Percentiles rank a stretch among this genome's conserved stretches.
Evolutionary conservation across 2,329 filamentous ascomycete species (phyloP).

Genomic region (Ampelomyces quisqualis): DNA sequence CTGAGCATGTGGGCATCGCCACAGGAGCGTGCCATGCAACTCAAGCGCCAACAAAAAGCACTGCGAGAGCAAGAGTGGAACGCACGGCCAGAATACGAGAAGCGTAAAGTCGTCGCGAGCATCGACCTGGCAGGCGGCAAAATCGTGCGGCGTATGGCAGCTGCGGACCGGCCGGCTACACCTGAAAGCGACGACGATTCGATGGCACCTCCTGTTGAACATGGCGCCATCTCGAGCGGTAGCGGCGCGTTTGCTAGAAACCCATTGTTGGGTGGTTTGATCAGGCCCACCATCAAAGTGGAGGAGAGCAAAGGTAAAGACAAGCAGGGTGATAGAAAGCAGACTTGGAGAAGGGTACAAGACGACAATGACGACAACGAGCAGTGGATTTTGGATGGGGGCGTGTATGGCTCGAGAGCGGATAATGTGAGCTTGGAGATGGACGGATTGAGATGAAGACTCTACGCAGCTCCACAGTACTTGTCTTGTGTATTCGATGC

Average conservation of each 20-base stretch:
- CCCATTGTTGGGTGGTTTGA: constrained; percentile 64
- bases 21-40: constrained; percentile 75
- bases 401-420: constrained; percentile 45
- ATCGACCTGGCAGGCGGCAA: constrained; percentile 79
- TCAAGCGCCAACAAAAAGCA: constrained; percentile 83
- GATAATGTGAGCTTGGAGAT: constrained; percentile 20
- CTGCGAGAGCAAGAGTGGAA: constrained; percentile 86
- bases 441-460: constrained; percentile 10
- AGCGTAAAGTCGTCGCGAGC: constrained; percentile 78
- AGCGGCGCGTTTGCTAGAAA: constrained; percentile 68
- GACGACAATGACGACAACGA: constrained; percentile 57
- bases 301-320: constrained; percentile 58
- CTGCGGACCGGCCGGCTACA: constrained; percentile 57
- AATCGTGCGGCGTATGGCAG: constrained; percentile 70
- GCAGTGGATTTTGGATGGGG: constrained; percentile 55
- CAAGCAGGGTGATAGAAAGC: constrained; percentile 41
- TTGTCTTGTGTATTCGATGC: no score
- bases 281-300: constrained; percentile 59
- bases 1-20: constrained; percentile 81
- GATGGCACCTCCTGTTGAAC: constrained; percentile 33
- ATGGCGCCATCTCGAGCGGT: constrained; percentile 24
- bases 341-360: constrained; percentile 53
- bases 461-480: no score
- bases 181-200: constrained; percentile 54
- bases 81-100: constrained; percentile 82